Percentiles rank a stretch among this genome's conserved stretches.
Evolutionary conservation across 2,329 filamentous ascomycete genomes (phyloP).

Genomic region (Paracamarosporium sp.): DNA sequence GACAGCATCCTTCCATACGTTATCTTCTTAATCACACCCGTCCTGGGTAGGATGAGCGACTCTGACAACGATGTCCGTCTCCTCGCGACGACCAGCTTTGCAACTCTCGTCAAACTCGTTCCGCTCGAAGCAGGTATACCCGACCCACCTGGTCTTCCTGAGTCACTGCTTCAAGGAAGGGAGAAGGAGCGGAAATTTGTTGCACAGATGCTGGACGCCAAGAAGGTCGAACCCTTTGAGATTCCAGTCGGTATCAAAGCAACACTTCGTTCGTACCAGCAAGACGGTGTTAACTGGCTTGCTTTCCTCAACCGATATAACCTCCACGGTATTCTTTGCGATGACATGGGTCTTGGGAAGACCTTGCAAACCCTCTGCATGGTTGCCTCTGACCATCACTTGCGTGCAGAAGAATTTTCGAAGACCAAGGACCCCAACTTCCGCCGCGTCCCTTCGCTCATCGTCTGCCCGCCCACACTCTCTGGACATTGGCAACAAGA

Average conservation of each 20-base stretch:
- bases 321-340: constrained; percentile 95
- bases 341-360: constrained; percentile 99
- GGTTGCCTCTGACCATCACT: constrained; percentile 95
- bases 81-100: constrained; percentile 95
- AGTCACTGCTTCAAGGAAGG: constrained; percentile 85
- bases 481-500: constrained; percentile 99
- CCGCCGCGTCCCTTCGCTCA: constrained; percentile 83
- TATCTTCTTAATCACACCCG: constrained; percentile 97
- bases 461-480: constrained; percentile 93
- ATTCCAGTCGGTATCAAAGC: constrained; percentile 98
- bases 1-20: constrained; percentile 95
- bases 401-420: constrained; percentile 87
- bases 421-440: constrained; percentile 81
- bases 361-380: constrained; percentile 97
- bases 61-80: constrained; percentile 95
- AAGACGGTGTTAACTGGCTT: constrained; percentile 98
- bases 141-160: constrained; percentile 89
- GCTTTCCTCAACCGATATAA: constrained; percentile 98
- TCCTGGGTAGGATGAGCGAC: constrained; percentile 97
- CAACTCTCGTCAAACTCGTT: constrained; percentile 94
- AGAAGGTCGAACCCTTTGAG: constrained; percentile 92
- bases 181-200: constrained; percentile 97
- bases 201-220: constrained; percentile 91
- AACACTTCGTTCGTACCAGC: constrained; percentile 93
- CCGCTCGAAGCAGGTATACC: constrained; percentile 97